Base-by-base conservation (phyloP, 2,329 filamentous ascomycete species). In the Amauroascus verrucosus region DNA sequence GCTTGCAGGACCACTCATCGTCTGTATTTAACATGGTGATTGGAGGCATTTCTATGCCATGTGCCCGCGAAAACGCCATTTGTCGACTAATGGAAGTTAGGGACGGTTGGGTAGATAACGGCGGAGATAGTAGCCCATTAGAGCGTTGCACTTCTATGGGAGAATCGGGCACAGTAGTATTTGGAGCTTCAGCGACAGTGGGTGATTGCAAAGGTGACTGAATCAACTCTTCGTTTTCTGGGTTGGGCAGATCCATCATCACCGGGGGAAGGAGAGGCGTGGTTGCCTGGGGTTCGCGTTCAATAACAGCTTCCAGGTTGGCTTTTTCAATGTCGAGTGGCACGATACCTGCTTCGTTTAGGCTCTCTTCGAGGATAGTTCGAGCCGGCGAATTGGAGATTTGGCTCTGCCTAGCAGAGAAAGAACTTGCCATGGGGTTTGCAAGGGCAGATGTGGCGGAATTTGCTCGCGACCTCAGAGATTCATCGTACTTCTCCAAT, bases 201-300 rank as follows among this genome's bases (percentile, higher is more conserved):
- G 89, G 89, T 0, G 88, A 94, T 67, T 94, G 88, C 24, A 95
- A 74, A n/a, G 90, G 88, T 6, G 88, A 94, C 55, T 86, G 79
- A 30, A 84, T 75, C 1, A 78, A 77, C 0, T 81, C 77, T 40
- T 80, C 72, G 35, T 73, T 64, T n/a, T 63, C 62, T 37, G 71
- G 67, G 11, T 68, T 67, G n/a, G 68, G 71, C 20, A 76, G 70
- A 53, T 80, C 78, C 26, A 80, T 82, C 73, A 94, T 79, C 33
- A 93, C 76, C 0, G 90, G 90, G 6, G 90, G 90, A 1, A 96
- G 76, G 6, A 96, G 77, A 37, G 90, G 91, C 2, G 90, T 96
- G 3, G 85, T 85, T 0, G 87, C 85, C 60, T 86, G 72, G 71
- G 82, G 66, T 71, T 82, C 71, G 72, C 81, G 68, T 70, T 79